Evolutionary conservation across 2,329 filamentous ascomycete genomes (phyloP).

Genomic region (Pseudogymnoascus sp.): DNA sequence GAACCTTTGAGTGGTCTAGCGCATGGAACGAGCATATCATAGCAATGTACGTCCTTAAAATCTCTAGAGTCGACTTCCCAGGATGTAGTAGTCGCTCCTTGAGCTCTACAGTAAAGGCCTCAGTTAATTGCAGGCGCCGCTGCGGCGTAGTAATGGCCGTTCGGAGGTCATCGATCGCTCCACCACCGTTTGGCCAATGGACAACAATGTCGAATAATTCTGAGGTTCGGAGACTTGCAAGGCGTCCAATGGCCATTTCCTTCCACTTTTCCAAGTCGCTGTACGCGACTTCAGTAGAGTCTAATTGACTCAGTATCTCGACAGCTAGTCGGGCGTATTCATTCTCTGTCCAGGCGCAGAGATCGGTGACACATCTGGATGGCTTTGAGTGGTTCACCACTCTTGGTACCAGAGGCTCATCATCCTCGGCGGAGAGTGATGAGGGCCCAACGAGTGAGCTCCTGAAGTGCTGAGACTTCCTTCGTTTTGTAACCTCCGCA

Average conservation of each 20-base stretch:
- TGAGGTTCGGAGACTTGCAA: slow-evolving; percentile 61
- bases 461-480: slow-evolving; percentile 15
- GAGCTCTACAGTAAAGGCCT: slow-evolving; percentile 58
- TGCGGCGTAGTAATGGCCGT: slow-evolving; percentile 61
- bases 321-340: slow-evolving; percentile 57
- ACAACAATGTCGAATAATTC: slow-evolving; percentile 75
- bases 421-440: slow-evolving; percentile 7
- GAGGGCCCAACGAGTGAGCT: slow-evolving; percentile 18
- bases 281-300: slow-evolving; percentile 37
- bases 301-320: slow-evolving; percentile 45
- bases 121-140: slow-evolving; percentile 61
- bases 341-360: slow-evolving; percentile 62
- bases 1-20: slow-evolving; percentile 68
- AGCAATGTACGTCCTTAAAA: slow-evolving; percentile 68
- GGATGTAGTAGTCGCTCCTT: slow-evolving; percentile 64
- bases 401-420: slow-evolving; percentile 25
- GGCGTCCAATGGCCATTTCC: slow-evolving; percentile 58
- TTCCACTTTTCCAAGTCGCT: slow-evolving; percentile 61
- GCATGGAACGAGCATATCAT: slow-evolving; percentile 72
- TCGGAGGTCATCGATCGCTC: slow-evolving; percentile 67
- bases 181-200: slow-evolving; percentile 63
- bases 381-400: slow-evolving; percentile 31
- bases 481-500: neutral
- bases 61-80: slow-evolving; percentile 67
- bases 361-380: slow-evolving; percentile 49